Percentiles rank a stretch among this genome's conserved stretches.
Evolutionary conservation across 1,284 basidiomycete genomes (phyloP).

Genomic region (Leccinum subrobustum): DNA sequence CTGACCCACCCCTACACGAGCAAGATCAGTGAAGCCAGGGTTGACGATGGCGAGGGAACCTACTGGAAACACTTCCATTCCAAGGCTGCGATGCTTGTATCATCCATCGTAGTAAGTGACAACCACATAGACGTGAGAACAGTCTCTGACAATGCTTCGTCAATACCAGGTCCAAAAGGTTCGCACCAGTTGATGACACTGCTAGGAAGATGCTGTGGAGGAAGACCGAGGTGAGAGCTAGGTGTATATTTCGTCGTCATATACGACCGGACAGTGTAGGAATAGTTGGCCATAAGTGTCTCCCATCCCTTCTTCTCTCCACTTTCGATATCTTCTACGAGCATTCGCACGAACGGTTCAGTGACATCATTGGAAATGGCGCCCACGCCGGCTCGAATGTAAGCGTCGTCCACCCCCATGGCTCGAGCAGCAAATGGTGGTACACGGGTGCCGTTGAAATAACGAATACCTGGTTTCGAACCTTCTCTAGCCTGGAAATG

Average conservation of each 20-base stretch:
- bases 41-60: neutral
- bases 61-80: conserved; percentile 21
- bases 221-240: conserved; percentile 16
- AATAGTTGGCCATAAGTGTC: conserved; percentile 9
- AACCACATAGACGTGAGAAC: neutral
- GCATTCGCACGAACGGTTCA: conserved; percentile 9
- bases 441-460: conserved; percentile 14
- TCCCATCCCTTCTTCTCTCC: conserved; percentile 16
- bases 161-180: conserved; percentile 3
- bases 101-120: neutral
- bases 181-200: conserved; percentile 26
- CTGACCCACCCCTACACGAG: conserved; percentile 14
- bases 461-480: conserved; percentile 10
- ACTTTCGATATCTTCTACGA: conserved; percentile 11
- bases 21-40: neutral
- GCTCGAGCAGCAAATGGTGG: conserved; percentile 12
- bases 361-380: conserved; percentile 12
- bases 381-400: conserved; percentile 13
- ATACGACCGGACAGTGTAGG: conserved; percentile 12
- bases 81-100: neutral
- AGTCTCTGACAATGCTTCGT: neutral
- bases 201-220: conserved; percentile 12
- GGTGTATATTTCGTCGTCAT: conserved; percentile 24
- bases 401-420: conserved; percentile 12
- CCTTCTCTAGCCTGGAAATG: conserved; percentile 1